Evolutionary conservation across 805 yeast genomes (phyloP), one percentile per base, ranked within the genome.

Genomic region (Metschnikowia peoriensis): DNA sequence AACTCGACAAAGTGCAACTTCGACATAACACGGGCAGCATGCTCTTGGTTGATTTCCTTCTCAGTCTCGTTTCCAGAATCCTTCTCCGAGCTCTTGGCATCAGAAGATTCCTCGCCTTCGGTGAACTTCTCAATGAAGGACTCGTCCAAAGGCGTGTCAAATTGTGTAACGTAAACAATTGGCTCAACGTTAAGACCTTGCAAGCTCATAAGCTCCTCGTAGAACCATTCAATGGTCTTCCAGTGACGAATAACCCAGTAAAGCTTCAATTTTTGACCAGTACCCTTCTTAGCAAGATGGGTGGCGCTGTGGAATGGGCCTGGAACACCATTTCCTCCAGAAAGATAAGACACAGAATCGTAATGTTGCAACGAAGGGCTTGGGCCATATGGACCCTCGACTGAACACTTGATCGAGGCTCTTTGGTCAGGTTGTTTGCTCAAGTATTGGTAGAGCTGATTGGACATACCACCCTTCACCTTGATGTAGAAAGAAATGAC

Each of bases 301-400:
- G 51, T 54, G 12, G 74, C 81, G 51, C 81, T 75, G 2, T 82
- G 71, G 41, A 78, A 69, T 9, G 81, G 70, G 0, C 83, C 86
- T 0, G 89, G 81, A 60, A 84, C 75, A 10, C 89, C 89, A 55
- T 81, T 80, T 6, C 88, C 89, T 9, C 88, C 88, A 4, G 86
- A 84, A 41, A 84, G 65, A 42, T 83, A 73, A 7, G 83, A 66
- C 1, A 79, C 77, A 44, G 74, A 72, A 37, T 72, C 73, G 59
- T 78, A 82, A 17, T 74, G 70, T 44, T 72, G 72, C 52, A 80
- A 77, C 1, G 83, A 84, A 1, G 74, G 62, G 14, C 63, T 61
- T 4, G 69, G 65, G 1, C 88, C 88, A 58, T 84, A 84, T 0
- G 86, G 84, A 0, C 89, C 89, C 58, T 84, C 89, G 17, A 84